Percentiles rank a stretch among this genome's conserved stretches.
Evolutionary conservation across 495 filamentous ascomycete species (phyloP).

Genomic region (Xylaria telfairii): DNA sequence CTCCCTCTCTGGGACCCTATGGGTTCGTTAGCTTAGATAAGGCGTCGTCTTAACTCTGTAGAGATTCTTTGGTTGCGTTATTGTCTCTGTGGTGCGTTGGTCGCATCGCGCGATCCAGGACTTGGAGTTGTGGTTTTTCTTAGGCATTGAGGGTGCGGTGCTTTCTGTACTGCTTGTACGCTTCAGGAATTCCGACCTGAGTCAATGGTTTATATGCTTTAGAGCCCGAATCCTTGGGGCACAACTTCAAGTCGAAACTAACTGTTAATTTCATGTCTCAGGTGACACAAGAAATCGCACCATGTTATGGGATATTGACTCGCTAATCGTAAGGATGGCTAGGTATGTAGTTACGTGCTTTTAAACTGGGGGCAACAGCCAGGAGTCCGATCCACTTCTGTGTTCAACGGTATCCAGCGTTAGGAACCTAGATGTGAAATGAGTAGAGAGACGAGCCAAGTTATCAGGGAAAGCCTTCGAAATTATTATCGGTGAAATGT

Average conservation of each 20-base stretch:
- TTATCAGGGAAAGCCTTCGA: not conserved
- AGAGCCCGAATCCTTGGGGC: not conserved
- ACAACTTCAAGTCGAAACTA: not conserved
- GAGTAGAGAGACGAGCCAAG: too few species aligned
- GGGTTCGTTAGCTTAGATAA: conserved; percentile 72
- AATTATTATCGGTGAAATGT: not conserved
- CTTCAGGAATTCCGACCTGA: not conserved
- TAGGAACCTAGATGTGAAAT: not conserved
- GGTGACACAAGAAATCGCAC: not conserved
- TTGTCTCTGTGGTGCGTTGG: not conserved
- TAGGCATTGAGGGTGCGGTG: not conserved
- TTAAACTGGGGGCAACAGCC: not conserved
- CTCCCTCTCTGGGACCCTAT: conserved; percentile 88
- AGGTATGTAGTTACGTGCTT: not conserved
- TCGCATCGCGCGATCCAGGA: not conserved
- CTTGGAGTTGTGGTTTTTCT: conserved; percentile 3
- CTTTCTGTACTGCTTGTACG: not conserved
- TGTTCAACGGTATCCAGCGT: not conserved
- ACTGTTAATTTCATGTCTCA: not conserved
- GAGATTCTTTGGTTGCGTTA: not conserved
- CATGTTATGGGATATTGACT: not conserved
- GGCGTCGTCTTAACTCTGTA: too few species aligned
- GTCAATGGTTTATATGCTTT: not conserved
- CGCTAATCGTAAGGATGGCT: not conserved
- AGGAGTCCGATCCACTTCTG: not conserved